Conservation (phyloP, 305 asterid genomes). For the Solanum hybrid region DNA sequence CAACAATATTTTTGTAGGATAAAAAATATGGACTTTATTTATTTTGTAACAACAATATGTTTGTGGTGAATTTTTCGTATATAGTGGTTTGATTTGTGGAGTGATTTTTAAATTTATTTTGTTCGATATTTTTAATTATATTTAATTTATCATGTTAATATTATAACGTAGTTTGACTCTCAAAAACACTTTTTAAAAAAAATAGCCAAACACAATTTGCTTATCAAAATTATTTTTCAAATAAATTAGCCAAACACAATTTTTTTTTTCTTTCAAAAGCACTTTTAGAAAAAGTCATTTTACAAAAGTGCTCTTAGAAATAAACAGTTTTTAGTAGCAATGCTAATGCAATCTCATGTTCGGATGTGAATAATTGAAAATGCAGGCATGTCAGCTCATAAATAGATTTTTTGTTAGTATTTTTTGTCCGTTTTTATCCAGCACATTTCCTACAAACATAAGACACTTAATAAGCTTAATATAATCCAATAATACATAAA, state of each 20-base stretch:
- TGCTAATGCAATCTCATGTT: neutral
- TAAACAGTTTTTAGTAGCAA: neutral
- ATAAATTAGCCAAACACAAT: no score
- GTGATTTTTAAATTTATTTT: neutral
- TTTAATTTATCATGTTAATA: neutral
- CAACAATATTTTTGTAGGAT: neutral
- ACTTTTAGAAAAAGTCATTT: neutral
- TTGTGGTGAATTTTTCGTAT: neutral
- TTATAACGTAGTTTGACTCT: neutral
- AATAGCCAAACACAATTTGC: neutral
- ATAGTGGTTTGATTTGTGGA: neutral
- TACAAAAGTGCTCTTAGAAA: neutral
- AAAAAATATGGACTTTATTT: neutral
- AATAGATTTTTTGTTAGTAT: neutral
- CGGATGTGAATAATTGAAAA: neutral
- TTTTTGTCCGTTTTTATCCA: neutral
- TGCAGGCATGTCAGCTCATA: neutral
- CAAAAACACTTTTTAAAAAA: neutral
- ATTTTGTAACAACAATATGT: neutral
- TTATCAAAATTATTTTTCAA: no score
- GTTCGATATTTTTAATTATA: no score
- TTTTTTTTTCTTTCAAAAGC: neutral
- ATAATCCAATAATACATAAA: neutral
- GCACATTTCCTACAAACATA: neutral
- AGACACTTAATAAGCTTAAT: neutral